Base-by-base conservation (phyloP, 83 land plant genomes). In the Picea mariana region DNA sequence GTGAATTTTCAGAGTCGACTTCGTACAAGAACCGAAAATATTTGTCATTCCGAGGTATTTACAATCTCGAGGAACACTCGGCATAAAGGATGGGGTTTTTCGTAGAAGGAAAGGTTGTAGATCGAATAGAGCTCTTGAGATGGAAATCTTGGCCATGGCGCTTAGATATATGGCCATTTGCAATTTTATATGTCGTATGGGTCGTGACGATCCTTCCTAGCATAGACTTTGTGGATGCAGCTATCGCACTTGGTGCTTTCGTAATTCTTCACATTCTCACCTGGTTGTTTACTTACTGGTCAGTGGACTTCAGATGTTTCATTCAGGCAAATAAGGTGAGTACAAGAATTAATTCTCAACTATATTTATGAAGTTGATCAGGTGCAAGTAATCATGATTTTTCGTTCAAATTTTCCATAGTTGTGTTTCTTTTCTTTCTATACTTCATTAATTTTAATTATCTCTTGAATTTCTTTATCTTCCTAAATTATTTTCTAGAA, bases 121-220 rank as follows among this genome's bases (percentile, higher is more conserved):
- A 91, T 61, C 80, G 64, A 38, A 91, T 95, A 62, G 98, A 97
- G 79, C 87, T 97, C 62, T 82, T 95, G 86, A 87, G 84, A 84
- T 88, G 88, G 91, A 88, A 88, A 82, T 75, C 86, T 23, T 75
- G 84, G 85, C 60, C 87, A 3, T 92, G 93, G 94, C 98, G 96
- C 13, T 80, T 95, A 71, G 97, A 97, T 78, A 88, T 94, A 52
- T 92, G 93, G 98, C 98, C 98, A 15, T 97, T 97, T 81, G 93
- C 89, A 2, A 79, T 92, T 15, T 20, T 93, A 11, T 97, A 95
- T 81, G 81, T 68, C 11, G 69, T 63, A 8, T 95, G 97, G 98
- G 42, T 92, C 18, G 31, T 84, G 64, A 71, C 78, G 2, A 84
- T 92, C 13, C 82, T 91, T 31, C 95, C 97, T 16, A 83, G 88